Conservation (phyloP, 1,139 yeast species). For the Geotrichum europaeum region DNA sequence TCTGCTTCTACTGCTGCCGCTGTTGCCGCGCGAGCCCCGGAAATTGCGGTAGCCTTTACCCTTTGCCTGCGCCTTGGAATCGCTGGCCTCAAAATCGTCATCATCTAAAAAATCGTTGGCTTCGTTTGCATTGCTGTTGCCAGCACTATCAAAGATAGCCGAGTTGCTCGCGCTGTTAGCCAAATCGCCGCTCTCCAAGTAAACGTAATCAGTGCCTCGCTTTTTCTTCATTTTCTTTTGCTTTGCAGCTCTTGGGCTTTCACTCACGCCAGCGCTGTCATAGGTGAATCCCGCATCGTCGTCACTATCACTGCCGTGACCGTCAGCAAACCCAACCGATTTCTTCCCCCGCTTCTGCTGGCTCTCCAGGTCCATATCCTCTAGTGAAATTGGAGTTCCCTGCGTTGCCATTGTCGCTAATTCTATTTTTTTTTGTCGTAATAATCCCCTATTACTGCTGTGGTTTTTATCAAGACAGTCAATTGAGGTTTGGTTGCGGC, state of each 20-base stretch:
- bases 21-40: background rate
- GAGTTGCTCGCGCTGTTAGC: background rate
- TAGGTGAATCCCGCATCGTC: background rate
- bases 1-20: background rate
- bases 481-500: too few relatives aligned
- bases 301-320: background rate
- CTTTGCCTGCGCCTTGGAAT: slow-evolving; percentile 1
- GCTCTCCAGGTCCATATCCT: slow-evolving; percentile 5
- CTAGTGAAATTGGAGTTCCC: background rate
- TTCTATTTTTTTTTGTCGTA: too few relatives aligned
- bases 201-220: background rate
- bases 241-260: background rate
- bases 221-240: background rate
- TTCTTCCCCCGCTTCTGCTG: background rate
- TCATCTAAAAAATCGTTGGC: background rate
- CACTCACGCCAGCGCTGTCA: background rate
- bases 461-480: too few relatives aligned
- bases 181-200: slow-evolving; percentile 6
- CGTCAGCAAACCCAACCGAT: slow-evolving; percentile 1
- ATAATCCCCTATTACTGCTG: too few relatives aligned
- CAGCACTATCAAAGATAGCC: background rate
- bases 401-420: background rate
- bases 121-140: background rate
- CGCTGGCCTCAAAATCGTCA: background rate
- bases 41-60: background rate